A percentile compares a stretch with the other conserved stretches of the same genome.
phyloP scores from a whole-genome alignment of 2,329 filamentous ascomycete genomes.

The Colletotrichum tropicicola region DNA sequence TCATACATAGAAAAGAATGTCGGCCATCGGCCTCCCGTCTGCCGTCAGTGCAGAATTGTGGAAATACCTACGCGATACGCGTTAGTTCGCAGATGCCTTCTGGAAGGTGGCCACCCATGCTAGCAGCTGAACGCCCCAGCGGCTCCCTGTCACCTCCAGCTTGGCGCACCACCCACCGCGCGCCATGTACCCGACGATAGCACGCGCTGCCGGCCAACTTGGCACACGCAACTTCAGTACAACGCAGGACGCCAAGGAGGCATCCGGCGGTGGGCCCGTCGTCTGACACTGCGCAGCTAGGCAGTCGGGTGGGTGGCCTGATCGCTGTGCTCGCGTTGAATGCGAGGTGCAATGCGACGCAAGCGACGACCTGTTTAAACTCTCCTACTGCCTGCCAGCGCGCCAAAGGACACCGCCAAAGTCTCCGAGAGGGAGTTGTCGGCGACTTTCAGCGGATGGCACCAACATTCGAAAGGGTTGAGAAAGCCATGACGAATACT shows the following conservation, averaged over 20 bases:
- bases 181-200: no score
- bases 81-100: neutral
- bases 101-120: neutral
- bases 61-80: neutral
- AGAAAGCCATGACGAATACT: no score
- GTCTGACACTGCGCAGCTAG: neutral
- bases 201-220: no score
- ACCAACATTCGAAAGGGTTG: no score
- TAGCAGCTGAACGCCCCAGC: neutral
- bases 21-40: neutral
- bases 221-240: neutral
- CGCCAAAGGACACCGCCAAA: neutral
- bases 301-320: neutral
- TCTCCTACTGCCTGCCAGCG: neutral
- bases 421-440: neutral
- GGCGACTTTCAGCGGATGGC: neutral
- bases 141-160: conserved; percentile 2
- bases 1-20: neutral
- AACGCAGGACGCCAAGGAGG: neutral
- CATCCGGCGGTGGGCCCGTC: neutral
- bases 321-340: conserved; percentile 3
- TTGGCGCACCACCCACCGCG: no score
- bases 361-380: neutral
- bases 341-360: neutral
- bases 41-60: neutral